These are phyloP conservation scores for Coemansia sp. DNA, from an alignment of 192 early-diverging fungal genomes.

Conservation along the genomic window DNA sequence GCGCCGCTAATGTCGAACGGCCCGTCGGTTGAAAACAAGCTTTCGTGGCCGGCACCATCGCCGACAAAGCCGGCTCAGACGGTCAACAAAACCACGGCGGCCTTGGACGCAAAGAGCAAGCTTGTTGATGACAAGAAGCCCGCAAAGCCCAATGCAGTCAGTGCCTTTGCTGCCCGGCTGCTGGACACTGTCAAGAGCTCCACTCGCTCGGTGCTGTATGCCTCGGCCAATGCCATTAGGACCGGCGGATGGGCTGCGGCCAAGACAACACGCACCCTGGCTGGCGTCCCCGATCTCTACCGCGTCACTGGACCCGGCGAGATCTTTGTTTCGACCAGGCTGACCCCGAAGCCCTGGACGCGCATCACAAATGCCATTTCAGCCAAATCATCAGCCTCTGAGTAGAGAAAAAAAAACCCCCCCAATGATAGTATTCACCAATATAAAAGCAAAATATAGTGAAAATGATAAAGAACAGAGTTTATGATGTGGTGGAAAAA, in stretches of 20 bases:
- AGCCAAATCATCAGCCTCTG: slow-evolving; percentile 25
- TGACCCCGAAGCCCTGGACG: slow-evolving; percentile 45
- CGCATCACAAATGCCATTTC: slow-evolving; percentile 28
- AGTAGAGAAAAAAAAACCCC: slow-evolving; percentile 5
- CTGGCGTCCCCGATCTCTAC: slow-evolving; percentile 50
- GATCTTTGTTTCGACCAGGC: slow-evolving; percentile 42
- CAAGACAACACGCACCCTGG: slow-evolving; percentile 32
- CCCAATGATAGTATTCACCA: background rate
- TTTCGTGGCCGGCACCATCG: slow-evolving; percentile 24
- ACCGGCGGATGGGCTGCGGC: slow-evolving; percentile 27
- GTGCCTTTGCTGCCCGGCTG: background rate
- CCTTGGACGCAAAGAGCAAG: background rate
- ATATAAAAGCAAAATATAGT: slow-evolving; percentile 1
- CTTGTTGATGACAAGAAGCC: background rate
- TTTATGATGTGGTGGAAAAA: background rate
- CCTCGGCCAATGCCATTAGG: slow-evolving; percentile 21
- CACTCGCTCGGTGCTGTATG: slow-evolving; percentile 7
- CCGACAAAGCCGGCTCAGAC: slow-evolving; percentile 32
- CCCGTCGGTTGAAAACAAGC: slow-evolving; percentile 26
- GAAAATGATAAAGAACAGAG: no score
- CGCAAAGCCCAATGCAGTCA: background rate
- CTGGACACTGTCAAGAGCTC: slow-evolving; percentile 2
- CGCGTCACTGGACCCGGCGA: slow-evolving; percentile 45
- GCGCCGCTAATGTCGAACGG: slow-evolving; percentile 27
- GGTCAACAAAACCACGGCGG: slow-evolving; percentile 1